Evolutionary conservation across 2,329 filamentous ascomycete genomes (phyloP), one percentile per base, ranked within the genome.

Genomic region (Cladophialophora psammophila): DNA sequence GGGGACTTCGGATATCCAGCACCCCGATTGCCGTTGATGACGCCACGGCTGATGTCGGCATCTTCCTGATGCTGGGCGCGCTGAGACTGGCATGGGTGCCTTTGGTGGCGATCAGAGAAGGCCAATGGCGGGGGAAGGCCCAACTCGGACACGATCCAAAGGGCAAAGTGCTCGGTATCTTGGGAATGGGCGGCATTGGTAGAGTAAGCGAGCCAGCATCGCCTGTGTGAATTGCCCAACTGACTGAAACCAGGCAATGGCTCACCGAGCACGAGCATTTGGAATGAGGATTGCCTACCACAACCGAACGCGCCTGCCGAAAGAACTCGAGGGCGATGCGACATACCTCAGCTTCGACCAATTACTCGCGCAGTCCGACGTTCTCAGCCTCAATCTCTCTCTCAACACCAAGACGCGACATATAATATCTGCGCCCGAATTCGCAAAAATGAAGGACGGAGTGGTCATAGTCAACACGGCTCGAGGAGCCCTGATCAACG

Each of bases 121-220:
- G 80, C 76, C 69, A 73, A 74, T 83, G 80, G 80, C 76, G 76
- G 53, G 81, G 81, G 13, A 74, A 79, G 40, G 75, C 78, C n/a
- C 73, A 72, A 13, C 72, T 82, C 6, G 81, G 81, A n/a, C 78
- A 78, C 68, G 81, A 83, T 68, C 81, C 81, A 35, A 75, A 78
- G 68, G 77, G 76, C n/a, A 83, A 82, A 68, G 73, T 78, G 18
- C 75, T 83, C 3, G 81, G 81, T 4, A 82, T 83, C 59, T 73
- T 83, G 20, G 81, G 81, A 1, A 83, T 83, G 81, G 81, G 81
- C 26, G 81, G 81, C 48, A 82, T 83, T 54, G 81, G 81, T 63
- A 74, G 78, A 67, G 81, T 82, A 76, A 72, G 77, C 71, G 6
- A n/a, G 3, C 26, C 4, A 18, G 12, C 53, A 8, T 13, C 20